A percentile compares a stretch with the other conserved stretches of the same genome.
Evolutionary conservation across 2,329 filamentous ascomycete species (phyloP).

Genomic region (Colletotrichum abscissum): DNA sequence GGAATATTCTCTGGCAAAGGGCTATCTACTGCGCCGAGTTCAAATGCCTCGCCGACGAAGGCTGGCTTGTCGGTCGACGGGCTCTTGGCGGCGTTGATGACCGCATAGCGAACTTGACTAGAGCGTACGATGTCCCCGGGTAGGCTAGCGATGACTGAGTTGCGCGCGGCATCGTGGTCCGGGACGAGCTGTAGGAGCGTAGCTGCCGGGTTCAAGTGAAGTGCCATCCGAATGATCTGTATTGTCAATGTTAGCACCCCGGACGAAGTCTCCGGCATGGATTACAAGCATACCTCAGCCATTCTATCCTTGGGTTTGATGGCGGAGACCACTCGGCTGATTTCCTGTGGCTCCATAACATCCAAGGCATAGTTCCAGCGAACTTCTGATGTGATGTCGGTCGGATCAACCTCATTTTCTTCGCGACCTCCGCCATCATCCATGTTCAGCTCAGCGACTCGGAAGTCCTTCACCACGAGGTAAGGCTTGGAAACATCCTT

Average conservation of each 20-base stretch:
- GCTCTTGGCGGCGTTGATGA: not conserved
- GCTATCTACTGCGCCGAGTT: not conserved
- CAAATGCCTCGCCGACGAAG: not conserved
- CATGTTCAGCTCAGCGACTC: not conserved
- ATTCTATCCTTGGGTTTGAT: not conserved
- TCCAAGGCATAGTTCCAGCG: conserved; percentile 2
- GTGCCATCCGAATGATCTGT: not conserved
- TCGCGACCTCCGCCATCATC: not conserved
- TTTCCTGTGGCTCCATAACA: not conserved
- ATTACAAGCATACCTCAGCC: not conserved
- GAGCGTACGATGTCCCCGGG: not conserved
- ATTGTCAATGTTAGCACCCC: not conserved
- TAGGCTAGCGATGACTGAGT: not conserved
- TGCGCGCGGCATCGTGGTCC: not conserved
- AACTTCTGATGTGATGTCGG: not conserved
- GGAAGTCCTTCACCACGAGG: not conserved
- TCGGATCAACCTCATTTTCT: not conserved
- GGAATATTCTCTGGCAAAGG: not conserved
- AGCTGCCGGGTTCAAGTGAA: not conserved
- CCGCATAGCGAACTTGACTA: not conserved
- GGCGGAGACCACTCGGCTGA: not conserved
- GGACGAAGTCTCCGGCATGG: too few relatives aligned
- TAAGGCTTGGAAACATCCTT: not conserved
- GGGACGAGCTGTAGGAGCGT: not conserved
- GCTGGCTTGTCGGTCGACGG: not conserved